Conservation (phyloP, 2,329 filamentous ascomycete genomes). For the Aureobasidium melanogenum region DNA sequence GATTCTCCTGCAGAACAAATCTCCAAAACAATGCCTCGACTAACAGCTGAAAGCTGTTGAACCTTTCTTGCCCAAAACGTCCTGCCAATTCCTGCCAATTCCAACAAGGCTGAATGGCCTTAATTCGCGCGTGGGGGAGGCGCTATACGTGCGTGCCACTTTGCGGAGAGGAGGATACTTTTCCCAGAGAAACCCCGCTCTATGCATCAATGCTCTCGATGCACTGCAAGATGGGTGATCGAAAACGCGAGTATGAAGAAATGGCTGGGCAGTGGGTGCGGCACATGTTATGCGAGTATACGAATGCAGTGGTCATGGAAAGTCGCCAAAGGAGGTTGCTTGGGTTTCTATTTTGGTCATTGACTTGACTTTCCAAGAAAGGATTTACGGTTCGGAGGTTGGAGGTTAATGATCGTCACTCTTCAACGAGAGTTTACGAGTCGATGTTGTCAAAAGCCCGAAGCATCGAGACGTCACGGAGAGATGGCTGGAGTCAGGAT, state of each 20-base stretch:
- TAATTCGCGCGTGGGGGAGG: constrained; percentile 1
- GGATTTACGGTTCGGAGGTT: neutral
- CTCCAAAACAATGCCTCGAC: neutral
- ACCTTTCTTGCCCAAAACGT: neutral
- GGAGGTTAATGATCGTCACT: neutral
- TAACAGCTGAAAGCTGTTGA: neutral
- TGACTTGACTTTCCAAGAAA: constrained; percentile 2
- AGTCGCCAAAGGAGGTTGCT: neutral
- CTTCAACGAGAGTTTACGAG: neutral
- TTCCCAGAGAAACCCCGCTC: constrained; percentile 1
- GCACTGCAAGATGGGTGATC: constrained; percentile 5
- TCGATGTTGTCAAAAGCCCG: neutral
- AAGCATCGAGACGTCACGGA: neutral
- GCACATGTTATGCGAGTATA: constrained; percentile 2
- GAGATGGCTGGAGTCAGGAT: neutral
- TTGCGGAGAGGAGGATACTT: constrained; percentile 1
- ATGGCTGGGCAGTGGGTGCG: constrained; percentile 11
- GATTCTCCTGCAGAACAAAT: neutral
- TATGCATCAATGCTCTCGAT: neutral
- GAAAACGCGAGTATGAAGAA: neutral
- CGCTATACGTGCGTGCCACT: constrained; percentile 1
- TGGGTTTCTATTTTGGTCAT: constrained; percentile 3
- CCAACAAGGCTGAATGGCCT: constrained; percentile 3
- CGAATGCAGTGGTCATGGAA: constrained; percentile 5
- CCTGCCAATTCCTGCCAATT: neutral